Percentiles rank a stretch among this genome's conserved stretches.
These are phyloP conservation scores for Nyssa sinensis DNA, from an alignment of 148 eudicot species.

Conservation along the genomic window DNA sequence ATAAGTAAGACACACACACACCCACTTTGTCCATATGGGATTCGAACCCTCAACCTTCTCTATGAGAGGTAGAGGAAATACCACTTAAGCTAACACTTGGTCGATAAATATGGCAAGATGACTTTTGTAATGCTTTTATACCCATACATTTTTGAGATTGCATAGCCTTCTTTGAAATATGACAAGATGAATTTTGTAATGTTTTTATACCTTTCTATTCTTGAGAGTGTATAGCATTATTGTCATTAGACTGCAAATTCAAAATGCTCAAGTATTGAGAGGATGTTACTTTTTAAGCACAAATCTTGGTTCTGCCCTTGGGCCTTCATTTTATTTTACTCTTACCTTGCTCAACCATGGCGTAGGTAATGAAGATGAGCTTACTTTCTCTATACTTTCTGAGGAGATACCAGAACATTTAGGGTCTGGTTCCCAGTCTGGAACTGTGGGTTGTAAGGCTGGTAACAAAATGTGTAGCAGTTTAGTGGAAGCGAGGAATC, in stretches of 20 bases:
- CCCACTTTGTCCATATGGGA: no score
- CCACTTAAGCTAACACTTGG: no score
- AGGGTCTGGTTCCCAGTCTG: constrained; percentile 34
- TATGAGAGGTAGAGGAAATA: no score
- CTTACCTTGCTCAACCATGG: background rate
- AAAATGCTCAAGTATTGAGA: background rate
- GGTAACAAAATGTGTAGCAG: constrained; percentile 67
- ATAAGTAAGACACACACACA: no score
- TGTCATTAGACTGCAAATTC: background rate
- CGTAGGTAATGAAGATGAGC: constrained; percentile 34
- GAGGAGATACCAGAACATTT: constrained; percentile 40
- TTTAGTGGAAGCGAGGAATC: constrained; percentile 37
- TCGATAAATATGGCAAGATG: background rate
- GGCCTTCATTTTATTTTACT: background rate
- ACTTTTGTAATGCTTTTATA: background rate
- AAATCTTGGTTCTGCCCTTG: background rate
- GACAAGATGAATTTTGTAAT: no score
- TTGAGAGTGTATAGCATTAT: background rate
- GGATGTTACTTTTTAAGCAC: background rate
- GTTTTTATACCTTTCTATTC: no score
- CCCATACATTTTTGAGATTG: background rate
- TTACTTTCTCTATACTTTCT: constrained; percentile 22
- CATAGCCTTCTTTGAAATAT: no score
- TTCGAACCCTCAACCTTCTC: no score
- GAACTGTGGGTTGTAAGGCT: constrained; percentile 56